Evolutionary conservation across 805 yeast species (phyloP).

Genomic region (Maudiozyma saulgeensis): DNA sequence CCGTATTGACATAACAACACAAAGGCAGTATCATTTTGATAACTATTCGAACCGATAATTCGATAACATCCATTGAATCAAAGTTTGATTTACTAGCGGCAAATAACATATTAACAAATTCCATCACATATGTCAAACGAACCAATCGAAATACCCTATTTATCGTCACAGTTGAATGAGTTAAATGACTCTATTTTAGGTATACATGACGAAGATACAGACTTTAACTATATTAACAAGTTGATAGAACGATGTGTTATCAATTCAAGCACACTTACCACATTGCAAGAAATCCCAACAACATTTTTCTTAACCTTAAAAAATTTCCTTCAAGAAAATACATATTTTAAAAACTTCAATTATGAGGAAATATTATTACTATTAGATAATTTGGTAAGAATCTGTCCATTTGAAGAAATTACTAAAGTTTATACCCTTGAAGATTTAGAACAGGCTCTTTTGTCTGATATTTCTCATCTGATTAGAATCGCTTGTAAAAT

Average conservation of each 20-base stretch:
- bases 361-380: slow-evolving; percentile 16
- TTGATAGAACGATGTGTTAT: slow-evolving; percentile 13
- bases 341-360: slow-evolving; percentile 9
- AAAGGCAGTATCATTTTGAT: too few species aligned
- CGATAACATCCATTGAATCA: too few species aligned
- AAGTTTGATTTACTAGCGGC: too few species aligned
- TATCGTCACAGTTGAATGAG: not conserved
- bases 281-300: slow-evolving; percentile 7
- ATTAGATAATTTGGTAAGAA: slow-evolving; percentile 11
- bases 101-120: too few species aligned
- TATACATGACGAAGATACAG: not conserved
- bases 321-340: slow-evolving; percentile 6
- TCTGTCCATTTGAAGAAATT: slow-evolving; percentile 19
- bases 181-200: not conserved
- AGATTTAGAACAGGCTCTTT: slow-evolving; percentile 18
- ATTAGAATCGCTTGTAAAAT: slow-evolving; percentile 20
- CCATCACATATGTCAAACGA: not conserved
- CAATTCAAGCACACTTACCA: slow-evolving; percentile 12
- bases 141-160: not conserved
- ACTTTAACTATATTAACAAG: not conserved
- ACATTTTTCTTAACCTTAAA: slow-evolving; percentile 14
- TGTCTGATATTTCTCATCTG: slow-evolving; percentile 13
- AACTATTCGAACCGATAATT: too few species aligned
- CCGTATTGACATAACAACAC: too few species aligned
- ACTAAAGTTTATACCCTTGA: slow-evolving; percentile 13